Conservation (phyloP, 2,329 filamentous ascomycete genomes). For the Fusarium xylarioides region DNA sequence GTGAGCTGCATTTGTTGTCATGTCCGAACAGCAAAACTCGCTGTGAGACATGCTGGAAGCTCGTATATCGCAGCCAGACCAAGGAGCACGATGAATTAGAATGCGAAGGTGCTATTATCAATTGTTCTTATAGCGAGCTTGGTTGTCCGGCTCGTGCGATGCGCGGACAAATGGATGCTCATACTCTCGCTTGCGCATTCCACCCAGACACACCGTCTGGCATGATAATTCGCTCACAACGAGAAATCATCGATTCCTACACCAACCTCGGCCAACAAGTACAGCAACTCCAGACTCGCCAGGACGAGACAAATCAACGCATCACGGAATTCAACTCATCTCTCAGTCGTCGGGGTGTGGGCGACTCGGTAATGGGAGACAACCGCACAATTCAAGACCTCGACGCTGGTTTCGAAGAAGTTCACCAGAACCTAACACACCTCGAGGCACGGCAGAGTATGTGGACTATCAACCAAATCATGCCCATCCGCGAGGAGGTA, state of each 20-base stretch:
- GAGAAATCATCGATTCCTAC: slow-evolving; percentile 57
- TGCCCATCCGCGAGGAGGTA: slow-evolving; percentile 70
- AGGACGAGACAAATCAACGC: slow-evolving; percentile 47
- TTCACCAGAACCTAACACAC: slow-evolving; percentile 66
- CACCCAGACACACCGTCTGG: slow-evolving; percentile 60
- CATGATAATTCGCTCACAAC: slow-evolving; percentile 59
- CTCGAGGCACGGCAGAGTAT: slow-evolving; percentile 68
- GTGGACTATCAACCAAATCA: slow-evolving; percentile 69
- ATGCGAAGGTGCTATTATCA: slow-evolving; percentile 61
- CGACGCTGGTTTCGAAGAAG: slow-evolving; percentile 60
- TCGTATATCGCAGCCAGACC: slow-evolving; percentile 56
- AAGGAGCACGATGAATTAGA: slow-evolving; percentile 57
- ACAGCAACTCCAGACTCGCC: slow-evolving; percentile 47
- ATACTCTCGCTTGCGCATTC: slow-evolving; percentile 61
- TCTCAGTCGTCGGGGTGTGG: slow-evolving; percentile 47
- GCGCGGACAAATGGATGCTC: slow-evolving; percentile 53
- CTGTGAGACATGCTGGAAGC: slow-evolving; percentile 60
- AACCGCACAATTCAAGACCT: slow-evolving; percentile 54
- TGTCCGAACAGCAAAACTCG: slow-evolving; percentile 58
- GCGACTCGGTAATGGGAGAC: slow-evolving; percentile 60
- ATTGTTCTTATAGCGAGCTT: slow-evolving; percentile 55
- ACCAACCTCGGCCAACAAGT: slow-evolving; percentile 49
- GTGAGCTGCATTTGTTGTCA: slow-evolving; percentile 47
- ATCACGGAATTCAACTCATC: slow-evolving; percentile 54
- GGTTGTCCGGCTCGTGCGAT: slow-evolving; percentile 49